Conservation (phyloP, 2,329 filamentous ascomycete species). For the Aspergillus felis region DNA sequence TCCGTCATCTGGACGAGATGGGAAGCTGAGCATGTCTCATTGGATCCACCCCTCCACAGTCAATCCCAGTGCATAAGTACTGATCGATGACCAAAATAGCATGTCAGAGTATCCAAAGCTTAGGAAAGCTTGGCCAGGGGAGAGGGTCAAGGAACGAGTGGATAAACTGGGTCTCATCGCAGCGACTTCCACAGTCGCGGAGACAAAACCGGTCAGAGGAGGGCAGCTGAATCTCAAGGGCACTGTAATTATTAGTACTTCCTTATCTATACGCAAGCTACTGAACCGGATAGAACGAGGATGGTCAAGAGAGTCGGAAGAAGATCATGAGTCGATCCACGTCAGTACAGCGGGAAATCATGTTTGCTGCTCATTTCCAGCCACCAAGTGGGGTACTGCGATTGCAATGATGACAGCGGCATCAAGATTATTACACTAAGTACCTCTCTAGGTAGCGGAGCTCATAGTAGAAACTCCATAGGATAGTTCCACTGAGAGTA, state of each 20-base stretch:
- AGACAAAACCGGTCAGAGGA: background rate
- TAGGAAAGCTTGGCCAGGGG: constrained; percentile 18
- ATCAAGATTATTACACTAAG: background rate
- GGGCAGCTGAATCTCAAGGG: too few relatives aligned
- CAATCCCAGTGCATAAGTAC: background rate
- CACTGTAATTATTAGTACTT: too few relatives aligned
- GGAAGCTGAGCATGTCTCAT: background rate
- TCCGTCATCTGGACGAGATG: background rate
- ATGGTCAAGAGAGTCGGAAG: background rate
- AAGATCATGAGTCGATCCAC: background rate
- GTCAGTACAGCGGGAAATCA: background rate
- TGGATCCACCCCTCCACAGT: background rate
- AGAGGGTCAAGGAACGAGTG: background rate
- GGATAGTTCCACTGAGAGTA: too few relatives aligned
- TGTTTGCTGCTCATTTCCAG: background rate
- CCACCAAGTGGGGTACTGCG: background rate
- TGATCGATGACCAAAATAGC: background rate
- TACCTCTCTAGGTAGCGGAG: too few relatives aligned
- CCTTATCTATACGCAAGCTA: too few relatives aligned
- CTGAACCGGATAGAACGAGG: too few relatives aligned
- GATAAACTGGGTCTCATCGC: background rate
- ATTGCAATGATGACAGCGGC: background rate
- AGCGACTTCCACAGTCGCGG: background rate
- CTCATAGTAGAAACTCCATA: too few relatives aligned
- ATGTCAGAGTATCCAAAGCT: constrained; percentile 12